phyloP scores from a whole-genome alignment of 768 basidiomycete genomes.

The Tulasnella sp. region DNA sequence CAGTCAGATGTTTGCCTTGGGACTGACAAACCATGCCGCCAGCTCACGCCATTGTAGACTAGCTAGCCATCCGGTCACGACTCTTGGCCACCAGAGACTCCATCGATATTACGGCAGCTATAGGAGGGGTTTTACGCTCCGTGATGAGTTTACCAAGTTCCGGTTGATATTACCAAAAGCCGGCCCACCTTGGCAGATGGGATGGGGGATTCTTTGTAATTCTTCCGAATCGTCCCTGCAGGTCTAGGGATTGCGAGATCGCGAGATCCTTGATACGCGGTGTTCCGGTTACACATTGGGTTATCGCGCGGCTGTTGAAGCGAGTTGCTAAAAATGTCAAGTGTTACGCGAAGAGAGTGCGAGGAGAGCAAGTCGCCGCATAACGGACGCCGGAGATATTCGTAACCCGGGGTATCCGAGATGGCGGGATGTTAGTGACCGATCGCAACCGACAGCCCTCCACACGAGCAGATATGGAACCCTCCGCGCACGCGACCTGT shows the following conservation, averaged over 20 bases:
- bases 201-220: not conserved
- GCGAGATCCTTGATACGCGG: not conserved
- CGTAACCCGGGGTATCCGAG: not conserved
- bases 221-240: not conserved
- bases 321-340: not conserved
- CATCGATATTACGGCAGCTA: not conserved
- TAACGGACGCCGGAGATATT: not conserved
- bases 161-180: too few species aligned
- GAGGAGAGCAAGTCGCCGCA: not conserved
- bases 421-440: not conserved
- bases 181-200: not conserved
- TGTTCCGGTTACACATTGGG: not conserved
- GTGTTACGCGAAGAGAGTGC: not conserved
- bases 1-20: not conserved
- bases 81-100: not conserved
- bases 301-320: not conserved
- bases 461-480: not conserved
- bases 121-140: not conserved
- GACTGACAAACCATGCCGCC: not conserved
- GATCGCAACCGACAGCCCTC: not conserved
- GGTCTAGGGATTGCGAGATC: not conserved
- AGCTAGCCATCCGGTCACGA: not conserved
- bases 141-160: not conserved
- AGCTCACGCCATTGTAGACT: not conserved
- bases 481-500: not conserved